phyloP scores from a whole-genome alignment of 148 eudicot genomes.

The Camellia japonica region DNA sequence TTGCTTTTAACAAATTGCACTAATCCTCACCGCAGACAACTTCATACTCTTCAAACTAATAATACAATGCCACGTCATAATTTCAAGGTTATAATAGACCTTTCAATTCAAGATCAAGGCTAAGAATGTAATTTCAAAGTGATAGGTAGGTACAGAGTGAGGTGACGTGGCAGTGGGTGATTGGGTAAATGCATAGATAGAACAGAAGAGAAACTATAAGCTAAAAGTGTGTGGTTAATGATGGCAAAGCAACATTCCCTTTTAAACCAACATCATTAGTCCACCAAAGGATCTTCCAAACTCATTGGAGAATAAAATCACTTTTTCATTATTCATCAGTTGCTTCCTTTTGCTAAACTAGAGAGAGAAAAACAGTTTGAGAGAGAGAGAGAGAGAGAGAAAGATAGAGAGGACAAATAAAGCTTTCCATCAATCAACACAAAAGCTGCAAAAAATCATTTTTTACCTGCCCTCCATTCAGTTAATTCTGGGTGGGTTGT shows the following conservation, averaged over 20 bases:
- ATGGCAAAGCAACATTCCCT: conserved; percentile 14
- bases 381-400: conserved; percentile 20
- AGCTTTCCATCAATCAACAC: conserved; percentile 34
- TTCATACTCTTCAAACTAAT: not conserved
- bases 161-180: not conserved
- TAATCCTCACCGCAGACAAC: not conserved
- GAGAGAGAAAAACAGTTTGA: not conserved
- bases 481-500: conserved; percentile 19
- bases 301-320: conserved; percentile 41
- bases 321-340: conserved; percentile 3
- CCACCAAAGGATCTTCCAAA: conserved; percentile 35
- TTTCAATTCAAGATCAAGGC: not conserved
- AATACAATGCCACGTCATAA: not conserved
- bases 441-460: conserved; percentile 30
- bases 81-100: not conserved
- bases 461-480: conserved; percentile 16
- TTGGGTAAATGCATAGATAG: not conserved
- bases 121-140: not conserved
- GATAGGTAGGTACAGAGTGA: not conserved
- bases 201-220: not conserved
- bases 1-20: not conserved
- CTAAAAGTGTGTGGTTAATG: conserved; percentile 10
- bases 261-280: conserved; percentile 18
- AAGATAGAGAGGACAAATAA: conserved; percentile 25
- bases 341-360: not conserved